Evolutionary conservation across 176 grass and related monocot species (phyloP), one percentile per base, ranked within the genome.

Genomic region (Oryza rufipogon): DNA sequence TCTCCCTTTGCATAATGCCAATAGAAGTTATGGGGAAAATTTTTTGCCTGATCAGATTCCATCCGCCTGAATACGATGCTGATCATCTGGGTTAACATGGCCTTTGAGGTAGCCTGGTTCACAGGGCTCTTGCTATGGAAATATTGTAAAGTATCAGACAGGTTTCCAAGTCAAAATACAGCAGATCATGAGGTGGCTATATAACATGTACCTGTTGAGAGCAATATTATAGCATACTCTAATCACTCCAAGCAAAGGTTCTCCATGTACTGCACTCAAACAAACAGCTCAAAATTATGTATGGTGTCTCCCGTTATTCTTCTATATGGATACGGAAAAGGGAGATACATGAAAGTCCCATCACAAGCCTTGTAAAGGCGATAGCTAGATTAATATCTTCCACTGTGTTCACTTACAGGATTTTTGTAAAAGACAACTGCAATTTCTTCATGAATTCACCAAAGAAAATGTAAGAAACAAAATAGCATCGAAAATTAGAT

Each of bases 181-280:
- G 25, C 51, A 87, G 84, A 58, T 5, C 33, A 83, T 36, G 69
- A 81, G 61, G 72, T 52, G 49, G 34, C 11, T 73, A 64, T 44
- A 85, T 79, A 84, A 56, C 6, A 90, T 46, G n/a, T 83, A 99
- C 97, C 97, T 99, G 87, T 99, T 96, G 22, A 99, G 91, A 66
- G 97, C 97, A 90, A 99, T 99, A 78, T 99, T 96, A 93, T 99
- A 99, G 84, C 97, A 99, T 86, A 99, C 97, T 89, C 93, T 96
- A 91, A 99, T 99, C 60, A 99, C 97, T 77, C 83, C 97, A 84
- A 99, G 88, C 88, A 99, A 89, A 47, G 97, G 93, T 86, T 99
- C 97, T 82, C 93, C 97, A 48, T 99, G 97, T 58, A 99, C 97
- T 99, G 90, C 78, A 89, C 86, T 90, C 51, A 38, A 84, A 75